Base-by-base conservation (phyloP, 2,329 filamentous ascomycete genomes). In the Calonectria hawksworthii region DNA sequence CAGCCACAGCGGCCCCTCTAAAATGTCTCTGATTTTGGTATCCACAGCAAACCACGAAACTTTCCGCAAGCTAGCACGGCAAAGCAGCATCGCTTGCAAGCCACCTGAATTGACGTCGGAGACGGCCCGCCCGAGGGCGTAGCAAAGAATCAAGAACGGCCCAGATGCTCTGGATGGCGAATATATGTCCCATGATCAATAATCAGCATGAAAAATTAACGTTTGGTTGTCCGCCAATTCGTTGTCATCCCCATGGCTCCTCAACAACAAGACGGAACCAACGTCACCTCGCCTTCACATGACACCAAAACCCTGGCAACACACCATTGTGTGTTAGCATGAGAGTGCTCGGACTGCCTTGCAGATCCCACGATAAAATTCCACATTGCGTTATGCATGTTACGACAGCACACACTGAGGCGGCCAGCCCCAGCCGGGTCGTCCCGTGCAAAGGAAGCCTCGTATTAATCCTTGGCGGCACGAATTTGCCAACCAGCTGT, bases 261-360 rank as follows among this genome's bases (percentile, higher is more conserved):
- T 44, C 56, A 41, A 63, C 56, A 63, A 41, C 56, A 10, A 63
- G 34, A 38, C 34, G 50, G 54, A 63, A 56, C 51, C n/a, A 66
- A 52, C 69, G 61, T 52, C 61, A 47, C 30, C 36, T 41, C 34
- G 41, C 63, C 70, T 67, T 69, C 71, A 54, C 47, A 41, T 72
- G 56, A 54, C 70, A 72, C 64, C 50, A 63, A 66, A 63, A 51
- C 70, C 71, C 71, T 68, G 68, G 71, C 59, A 51, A 63, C 52
- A 23, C 64, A 61, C 70, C 64, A 63, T 28, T 41, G 56, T 51
- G 52, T 71, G 68, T 65, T 71, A 65, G 68, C 54, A 30, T 36
- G 54, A 41, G 44, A 63, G 56, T 63, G 56, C 56, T 63, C 63
- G 63, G 66, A 69, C 66, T 41, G 52, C 47, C 51, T 26, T 52